Conservation (phyloP, 1,284 basidiomycete species). For the Ceratobasidium sp. region DNA sequence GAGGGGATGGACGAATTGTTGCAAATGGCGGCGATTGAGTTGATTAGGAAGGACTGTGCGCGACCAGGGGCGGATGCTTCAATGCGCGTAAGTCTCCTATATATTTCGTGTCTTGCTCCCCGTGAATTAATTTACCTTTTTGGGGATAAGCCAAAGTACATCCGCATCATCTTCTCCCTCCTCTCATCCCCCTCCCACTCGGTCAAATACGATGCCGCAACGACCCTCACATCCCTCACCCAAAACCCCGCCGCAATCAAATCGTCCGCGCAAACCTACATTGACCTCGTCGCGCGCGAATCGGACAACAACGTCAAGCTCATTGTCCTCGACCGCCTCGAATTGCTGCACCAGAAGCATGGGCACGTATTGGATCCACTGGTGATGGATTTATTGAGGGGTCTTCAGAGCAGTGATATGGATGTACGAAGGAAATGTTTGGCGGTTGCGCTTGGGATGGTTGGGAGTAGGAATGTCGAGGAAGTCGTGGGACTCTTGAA, state of each 20-base stretch:
- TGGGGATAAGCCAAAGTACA: slow-evolving; percentile 80
- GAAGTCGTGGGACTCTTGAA: slow-evolving; percentile 97
- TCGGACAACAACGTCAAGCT: slow-evolving; percentile 99
- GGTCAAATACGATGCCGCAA: slow-evolving; percentile 98
- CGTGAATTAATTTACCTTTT: background rate
- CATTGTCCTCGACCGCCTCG: slow-evolving; percentile 95
- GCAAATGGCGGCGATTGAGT: slow-evolving; percentile 96
- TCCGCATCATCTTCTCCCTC: slow-evolving; percentile 95
- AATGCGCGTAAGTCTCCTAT: slow-evolving; percentile 70
- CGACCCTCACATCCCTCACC: slow-evolving; percentile 92
- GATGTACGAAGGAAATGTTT: slow-evolving; percentile 96
- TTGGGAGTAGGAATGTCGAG: slow-evolving; percentile 95
- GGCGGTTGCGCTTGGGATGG: slow-evolving; percentile 91
- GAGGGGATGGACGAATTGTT: slow-evolving; percentile 89
- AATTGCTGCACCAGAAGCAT: slow-evolving; percentile 85
- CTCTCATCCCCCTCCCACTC: slow-evolving; percentile 91
- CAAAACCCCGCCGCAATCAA: slow-evolving; percentile 97
- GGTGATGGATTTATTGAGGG: slow-evolving; percentile 96
- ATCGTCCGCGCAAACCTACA: slow-evolving; percentile 90
- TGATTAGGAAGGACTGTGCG: slow-evolving; percentile 92
- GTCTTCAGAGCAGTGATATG: slow-evolving; percentile 91
- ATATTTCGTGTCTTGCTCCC: slow-evolving; percentile 44
- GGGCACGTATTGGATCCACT: slow-evolving; percentile 92
- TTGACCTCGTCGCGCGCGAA: slow-evolving; percentile 92
- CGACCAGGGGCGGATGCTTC: slow-evolving; percentile 68